phyloP scores from a whole-genome alignment of 192 early-diverging fungal genomes.

The Linnemannia schmuckeri region DNA sequence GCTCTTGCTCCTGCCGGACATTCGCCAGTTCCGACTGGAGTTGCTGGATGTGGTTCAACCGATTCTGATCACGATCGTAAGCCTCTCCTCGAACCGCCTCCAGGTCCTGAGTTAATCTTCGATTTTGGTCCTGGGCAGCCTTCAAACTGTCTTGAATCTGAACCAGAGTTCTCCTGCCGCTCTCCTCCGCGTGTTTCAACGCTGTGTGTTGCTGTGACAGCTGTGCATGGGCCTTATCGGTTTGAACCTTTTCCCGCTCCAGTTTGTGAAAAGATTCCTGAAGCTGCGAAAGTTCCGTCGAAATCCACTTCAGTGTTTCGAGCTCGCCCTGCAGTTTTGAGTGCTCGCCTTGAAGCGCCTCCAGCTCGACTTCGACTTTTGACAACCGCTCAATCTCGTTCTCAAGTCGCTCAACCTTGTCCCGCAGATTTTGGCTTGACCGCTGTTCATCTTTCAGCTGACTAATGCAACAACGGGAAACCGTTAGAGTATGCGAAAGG shows the following conservation, averaged over 20 bases:
- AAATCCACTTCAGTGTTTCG: slow-evolving; percentile 49
- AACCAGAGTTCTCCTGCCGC: slow-evolving; percentile 13
- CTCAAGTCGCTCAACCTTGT: slow-evolving; percentile 36
- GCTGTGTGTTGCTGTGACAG: slow-evolving; percentile 13
- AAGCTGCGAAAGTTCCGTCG: slow-evolving; percentile 36
- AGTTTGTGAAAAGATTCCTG: slow-evolving; percentile 27
- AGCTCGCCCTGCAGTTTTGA: slow-evolving; percentile 30
- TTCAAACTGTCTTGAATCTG: slow-evolving; percentile 26
- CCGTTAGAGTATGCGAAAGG: background rate
- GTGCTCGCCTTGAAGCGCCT: slow-evolving; percentile 37
- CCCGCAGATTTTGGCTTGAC: slow-evolving; percentile 25
- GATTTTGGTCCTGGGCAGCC: slow-evolving; percentile 13
- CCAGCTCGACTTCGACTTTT: slow-evolving; percentile 34
- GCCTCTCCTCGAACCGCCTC: slow-evolving; percentile 14
- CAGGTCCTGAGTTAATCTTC: slow-evolving; percentile 18
- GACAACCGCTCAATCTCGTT: slow-evolving; percentile 36
- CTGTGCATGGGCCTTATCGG: slow-evolving; percentile 47
- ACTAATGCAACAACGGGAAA: background rate
- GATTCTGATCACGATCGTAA: slow-evolving; percentile 5
- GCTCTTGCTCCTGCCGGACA: slow-evolving; percentile 19
- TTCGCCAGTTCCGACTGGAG: slow-evolving; percentile 22
- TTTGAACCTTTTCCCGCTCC: slow-evolving; percentile 35
- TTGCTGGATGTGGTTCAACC: slow-evolving; percentile 16
- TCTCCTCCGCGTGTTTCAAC: slow-evolving; percentile 31
- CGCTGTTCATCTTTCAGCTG: slow-evolving; percentile 46